phyloP scores from a whole-genome alignment of 768 basidiomycete species.

The Xerocomus brunneocitrinus region DNA sequence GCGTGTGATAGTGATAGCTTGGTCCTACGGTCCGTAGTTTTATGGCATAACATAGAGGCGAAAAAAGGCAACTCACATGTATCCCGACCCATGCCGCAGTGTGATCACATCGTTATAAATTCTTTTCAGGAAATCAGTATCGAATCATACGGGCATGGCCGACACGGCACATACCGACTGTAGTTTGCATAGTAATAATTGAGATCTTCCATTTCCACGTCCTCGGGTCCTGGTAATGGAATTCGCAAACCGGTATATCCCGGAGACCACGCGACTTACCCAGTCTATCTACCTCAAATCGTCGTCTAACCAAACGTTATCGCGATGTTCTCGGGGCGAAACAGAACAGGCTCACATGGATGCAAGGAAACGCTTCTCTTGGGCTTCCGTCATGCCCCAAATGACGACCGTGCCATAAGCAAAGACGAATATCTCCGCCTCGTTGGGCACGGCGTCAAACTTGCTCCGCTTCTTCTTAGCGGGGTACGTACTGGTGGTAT shows the following conservation, averaged over 20 bases:
- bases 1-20: constrained; percentile 94
- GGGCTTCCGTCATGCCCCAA: constrained; percentile 95
- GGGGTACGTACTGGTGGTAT: constrained; percentile 32
- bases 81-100: constrained; percentile 88
- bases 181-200: constrained; percentile 98
- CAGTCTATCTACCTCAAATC: constrained; percentile 89
- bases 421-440: constrained; percentile 90
- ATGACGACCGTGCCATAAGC: constrained; percentile 93
- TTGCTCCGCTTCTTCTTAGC: constrained; percentile 55
- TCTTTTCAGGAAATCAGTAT: constrained; percentile 36
- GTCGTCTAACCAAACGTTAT: constrained; percentile 52
- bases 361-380: constrained; percentile 85
- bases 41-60: constrained; percentile 6
- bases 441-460: constrained; percentile 59
- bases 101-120: constrained; percentile 99
- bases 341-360: constrained; percentile 65
- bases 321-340: background rate
- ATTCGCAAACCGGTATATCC: constrained; percentile 1
- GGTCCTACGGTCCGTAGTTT: constrained; percentile 55
- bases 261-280: constrained; percentile 39
- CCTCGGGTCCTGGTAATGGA: constrained; percentile 61
- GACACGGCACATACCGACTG: constrained; percentile 58
- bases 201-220: constrained; percentile 93
- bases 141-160: constrained; percentile 18
- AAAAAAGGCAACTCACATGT: constrained; percentile 62